These are phyloP conservation scores for Cadophora sp. DNA, from an alignment of 2,329 filamentous ascomycete species.

Conservation along the genomic window DNA sequence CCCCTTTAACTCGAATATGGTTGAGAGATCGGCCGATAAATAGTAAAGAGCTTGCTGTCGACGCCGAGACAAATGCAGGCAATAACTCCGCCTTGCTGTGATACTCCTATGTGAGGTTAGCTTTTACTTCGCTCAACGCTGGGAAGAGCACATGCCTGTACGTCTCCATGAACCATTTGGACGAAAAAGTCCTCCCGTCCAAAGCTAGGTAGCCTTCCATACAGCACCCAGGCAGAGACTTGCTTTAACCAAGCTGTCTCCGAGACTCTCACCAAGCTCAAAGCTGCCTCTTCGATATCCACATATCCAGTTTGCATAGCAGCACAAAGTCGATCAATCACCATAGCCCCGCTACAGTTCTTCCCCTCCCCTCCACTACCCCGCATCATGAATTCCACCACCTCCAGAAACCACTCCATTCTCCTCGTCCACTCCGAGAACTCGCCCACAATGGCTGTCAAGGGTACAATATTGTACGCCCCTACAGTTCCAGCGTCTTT, in stretches of 20 bases:
- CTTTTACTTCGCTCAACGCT: not conserved
- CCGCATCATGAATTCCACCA: conserved; percentile 71
- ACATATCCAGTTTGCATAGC: conserved; percentile 88
- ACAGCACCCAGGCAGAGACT: conserved; percentile 87
- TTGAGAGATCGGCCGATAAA: conserved; percentile 92
- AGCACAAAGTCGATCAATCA: conserved; percentile 78
- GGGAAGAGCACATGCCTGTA: conserved; percentile 42
- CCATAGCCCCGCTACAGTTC: conserved; percentile 68
- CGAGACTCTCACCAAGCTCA: conserved; percentile 75
- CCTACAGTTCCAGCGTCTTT: conserved; percentile 83
- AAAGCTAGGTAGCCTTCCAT: conserved; percentile 80
- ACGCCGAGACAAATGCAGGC: conserved; percentile 78
- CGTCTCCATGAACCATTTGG: conserved; percentile 50
- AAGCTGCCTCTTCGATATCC: conserved; percentile 80
- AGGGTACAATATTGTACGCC: conserved; percentile 89
- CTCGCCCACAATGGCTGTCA: conserved; percentile 83
- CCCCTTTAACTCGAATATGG: conserved; percentile 71
- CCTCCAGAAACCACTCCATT: conserved; percentile 84
- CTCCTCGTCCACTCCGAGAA: conserved; percentile 87
- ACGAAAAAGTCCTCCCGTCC: conserved; percentile 90
- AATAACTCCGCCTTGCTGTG: conserved; percentile 64
- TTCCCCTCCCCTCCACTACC: conserved; percentile 41
- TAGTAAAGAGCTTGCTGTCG: conserved; percentile 81
- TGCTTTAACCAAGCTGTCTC: conserved; percentile 94
- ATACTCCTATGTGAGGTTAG: conserved; percentile 58